A percentile compares a stretch with the other conserved stretches of the same genome.
These are phyloP conservation scores for Penicillium alfredii DNA, from an alignment of 495 filamentous ascomycete species.

Conservation along the genomic window DNA sequence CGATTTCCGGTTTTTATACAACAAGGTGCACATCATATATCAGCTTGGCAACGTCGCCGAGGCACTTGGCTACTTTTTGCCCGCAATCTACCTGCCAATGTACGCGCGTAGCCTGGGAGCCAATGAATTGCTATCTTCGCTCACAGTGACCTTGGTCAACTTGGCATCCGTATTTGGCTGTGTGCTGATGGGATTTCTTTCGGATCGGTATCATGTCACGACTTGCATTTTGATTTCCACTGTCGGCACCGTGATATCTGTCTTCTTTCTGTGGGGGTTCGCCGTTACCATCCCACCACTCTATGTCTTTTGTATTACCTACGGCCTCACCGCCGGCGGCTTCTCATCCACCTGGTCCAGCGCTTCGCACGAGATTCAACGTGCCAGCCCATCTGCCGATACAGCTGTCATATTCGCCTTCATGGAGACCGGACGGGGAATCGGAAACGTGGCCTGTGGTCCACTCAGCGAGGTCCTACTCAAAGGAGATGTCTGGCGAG, in stretches of 20 bases:
- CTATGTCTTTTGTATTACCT: slow-evolving; percentile 51
- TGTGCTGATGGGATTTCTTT: slow-evolving; percentile 49
- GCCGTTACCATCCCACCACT: slow-evolving; percentile 9
- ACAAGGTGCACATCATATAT: slow-evolving; percentile 42
- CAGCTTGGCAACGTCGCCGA: slow-evolving; percentile 49
- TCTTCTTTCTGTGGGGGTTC: slow-evolving; percentile 62
- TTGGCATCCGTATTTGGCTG: slow-evolving; percentile 45
- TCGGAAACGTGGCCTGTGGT: slow-evolving; percentile 54
- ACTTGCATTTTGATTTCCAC: slow-evolving; percentile 49
- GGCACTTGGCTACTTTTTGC: slow-evolving; percentile 43
- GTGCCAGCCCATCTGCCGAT: slow-evolving; percentile 32
- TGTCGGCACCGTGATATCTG: slow-evolving; percentile 46
- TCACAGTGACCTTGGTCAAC: slow-evolving; percentile 48
- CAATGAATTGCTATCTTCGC: slow-evolving; percentile 26
- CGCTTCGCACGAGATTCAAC: slow-evolving; percentile 45
- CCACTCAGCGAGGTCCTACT: slow-evolving; percentile 41
- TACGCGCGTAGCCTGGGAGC: slow-evolving; percentile 35
- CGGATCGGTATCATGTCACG: slow-evolving; percentile 52
- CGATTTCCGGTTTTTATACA: slow-evolving; percentile 35
- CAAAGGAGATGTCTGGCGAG: slow-evolving; percentile 13
- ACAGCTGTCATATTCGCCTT: slow-evolving; percentile 52
- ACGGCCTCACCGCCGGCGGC: slow-evolving; percentile 58
- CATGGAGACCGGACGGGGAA: slow-evolving; percentile 52
- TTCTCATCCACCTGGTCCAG: slow-evolving; percentile 52
- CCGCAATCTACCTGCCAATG: slow-evolving; percentile 31